These are phyloP conservation scores for Inonotus obliquus DNA, from an alignment of 1,284 basidiomycete species.

Conservation along the genomic window DNA sequence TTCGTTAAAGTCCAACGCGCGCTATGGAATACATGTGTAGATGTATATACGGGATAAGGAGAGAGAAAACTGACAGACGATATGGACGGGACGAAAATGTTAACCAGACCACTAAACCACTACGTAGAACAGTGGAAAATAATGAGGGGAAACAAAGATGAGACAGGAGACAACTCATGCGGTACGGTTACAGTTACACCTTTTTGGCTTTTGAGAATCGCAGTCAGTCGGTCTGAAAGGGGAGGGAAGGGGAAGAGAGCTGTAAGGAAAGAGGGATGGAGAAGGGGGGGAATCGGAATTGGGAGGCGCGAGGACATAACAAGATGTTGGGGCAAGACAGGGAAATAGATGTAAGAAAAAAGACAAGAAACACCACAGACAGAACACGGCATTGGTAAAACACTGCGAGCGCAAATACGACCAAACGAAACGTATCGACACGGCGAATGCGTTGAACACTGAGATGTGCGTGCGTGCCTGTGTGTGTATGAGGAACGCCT, in stretches of 20 bases:
- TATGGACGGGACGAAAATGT: neutral
- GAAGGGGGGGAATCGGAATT: neutral
- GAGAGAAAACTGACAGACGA: neutral
- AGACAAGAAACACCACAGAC: neutral
- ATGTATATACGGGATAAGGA: neutral
- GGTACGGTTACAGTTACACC: slow-evolving; percentile 16
- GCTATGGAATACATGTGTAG: slow-evolving; percentile 1
- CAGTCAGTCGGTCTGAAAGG: neutral
- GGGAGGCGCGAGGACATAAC: neutral
- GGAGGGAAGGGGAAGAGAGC: neutral
- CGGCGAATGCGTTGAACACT: neutral
- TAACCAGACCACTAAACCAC: neutral
- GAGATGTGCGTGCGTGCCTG: neutral
- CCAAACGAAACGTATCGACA: neutral
- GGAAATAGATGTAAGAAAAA: neutral
- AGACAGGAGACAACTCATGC: neutral
- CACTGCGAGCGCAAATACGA: neutral
- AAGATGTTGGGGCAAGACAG: neutral
- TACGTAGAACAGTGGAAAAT: neutral
- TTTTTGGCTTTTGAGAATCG: neutral
- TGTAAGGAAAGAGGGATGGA: neutral
- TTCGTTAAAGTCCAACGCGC: neutral
- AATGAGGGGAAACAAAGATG: neutral
- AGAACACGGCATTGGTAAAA: neutral
- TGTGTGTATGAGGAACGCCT: too few species aligned